Base-by-base conservation (phyloP, 2,329 filamentous ascomycete species). In the Nigrospora osmanthi region DNA sequence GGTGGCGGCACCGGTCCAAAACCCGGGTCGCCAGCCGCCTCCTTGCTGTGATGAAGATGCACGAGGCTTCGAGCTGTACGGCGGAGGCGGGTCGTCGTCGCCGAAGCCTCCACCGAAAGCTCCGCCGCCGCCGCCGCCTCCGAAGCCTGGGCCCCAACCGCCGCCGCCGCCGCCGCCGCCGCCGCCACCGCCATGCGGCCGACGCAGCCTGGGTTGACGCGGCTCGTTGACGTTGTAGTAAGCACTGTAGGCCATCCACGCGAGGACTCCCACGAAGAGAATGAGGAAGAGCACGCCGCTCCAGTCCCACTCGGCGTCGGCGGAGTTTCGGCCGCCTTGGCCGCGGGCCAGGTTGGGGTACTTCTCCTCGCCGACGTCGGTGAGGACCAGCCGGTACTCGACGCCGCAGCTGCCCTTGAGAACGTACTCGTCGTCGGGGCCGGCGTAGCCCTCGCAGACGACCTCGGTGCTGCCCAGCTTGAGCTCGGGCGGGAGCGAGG, bases 401-500 rank as follows among this genome's bases (percentile, higher is more conserved):
- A 95, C 90, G 13, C 86, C 93, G 65, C 91, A 97, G 63, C 87
- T 93, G 17, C 93, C 93, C 58, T 87, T 89, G 44, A 97, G 69
- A n/a, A 97, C 78, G 63, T 89, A 94, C 0, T 81, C 80, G 62
- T 97, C 93, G 39, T 91, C 80, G 1, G 83, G 67, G 13, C 70
- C 73, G 47, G 78, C 71, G 67, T 95, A 97, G 11, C 93, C 91
- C 60, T 98, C 91, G 64, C 93, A 98, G 11, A 89, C 72, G 45
- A 97, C 91, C 50, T 97, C 90, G 11, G 91, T 96, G 49, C 78
- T 76, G 46, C 88, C 90, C 28, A 97, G 79, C 64, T 77, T 78
- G 50, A 85, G 72, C 57, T 82, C 76, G 17, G 72, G 67, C 0
- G 81, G 81, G 14, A 85, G 63, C 2, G 67, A 63, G 0, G 81